Conservation (phyloP, 176 grass and related monocot genomes). For the Carex myosuroides region DNA sequence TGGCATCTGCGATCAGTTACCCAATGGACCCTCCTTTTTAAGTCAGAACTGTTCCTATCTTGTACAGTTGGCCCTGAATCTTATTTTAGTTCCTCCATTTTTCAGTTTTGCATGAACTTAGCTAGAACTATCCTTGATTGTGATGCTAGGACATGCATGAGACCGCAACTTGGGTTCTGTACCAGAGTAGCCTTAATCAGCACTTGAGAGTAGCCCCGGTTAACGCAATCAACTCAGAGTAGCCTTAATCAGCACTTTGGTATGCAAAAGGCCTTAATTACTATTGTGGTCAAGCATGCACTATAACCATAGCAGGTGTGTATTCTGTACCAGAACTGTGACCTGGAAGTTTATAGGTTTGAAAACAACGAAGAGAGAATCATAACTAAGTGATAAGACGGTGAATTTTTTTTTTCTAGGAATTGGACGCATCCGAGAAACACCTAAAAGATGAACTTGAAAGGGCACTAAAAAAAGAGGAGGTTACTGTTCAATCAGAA, state of each 20-base stretch:
- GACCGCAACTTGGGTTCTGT: not conserved
- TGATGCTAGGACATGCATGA: not conserved
- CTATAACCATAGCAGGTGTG: not conserved
- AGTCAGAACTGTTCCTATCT: not conserved
- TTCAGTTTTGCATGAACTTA: not conserved
- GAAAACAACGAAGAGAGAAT: not conserved
- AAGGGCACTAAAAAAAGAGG: slow-evolving; percentile 43
- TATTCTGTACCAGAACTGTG: not conserved
- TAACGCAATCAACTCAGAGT: not conserved
- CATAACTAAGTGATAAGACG: not conserved
- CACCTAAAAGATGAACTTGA: slow-evolving; percentile 58
- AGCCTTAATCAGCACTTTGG: not conserved
- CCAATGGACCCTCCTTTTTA: not conserved
- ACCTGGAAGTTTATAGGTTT: not conserved
- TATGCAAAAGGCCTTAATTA: not conserved
- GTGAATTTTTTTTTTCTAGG: slow-evolving; percentile 26
- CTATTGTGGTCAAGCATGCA: not conserved
- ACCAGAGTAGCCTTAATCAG: not conserved
- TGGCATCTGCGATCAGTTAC: not conserved
- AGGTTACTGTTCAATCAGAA: slow-evolving; percentile 34
- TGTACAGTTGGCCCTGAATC: not conserved
- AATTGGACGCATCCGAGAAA: slow-evolving; percentile 48
- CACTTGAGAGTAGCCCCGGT: not conserved
- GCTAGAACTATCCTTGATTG: not conserved
- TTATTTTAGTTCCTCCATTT: not conserved